These are phyloP conservation scores for Pythium brassicae DNA, from an alignment of 352 stramenopile genomes.

Conservation along the genomic window DNA sequence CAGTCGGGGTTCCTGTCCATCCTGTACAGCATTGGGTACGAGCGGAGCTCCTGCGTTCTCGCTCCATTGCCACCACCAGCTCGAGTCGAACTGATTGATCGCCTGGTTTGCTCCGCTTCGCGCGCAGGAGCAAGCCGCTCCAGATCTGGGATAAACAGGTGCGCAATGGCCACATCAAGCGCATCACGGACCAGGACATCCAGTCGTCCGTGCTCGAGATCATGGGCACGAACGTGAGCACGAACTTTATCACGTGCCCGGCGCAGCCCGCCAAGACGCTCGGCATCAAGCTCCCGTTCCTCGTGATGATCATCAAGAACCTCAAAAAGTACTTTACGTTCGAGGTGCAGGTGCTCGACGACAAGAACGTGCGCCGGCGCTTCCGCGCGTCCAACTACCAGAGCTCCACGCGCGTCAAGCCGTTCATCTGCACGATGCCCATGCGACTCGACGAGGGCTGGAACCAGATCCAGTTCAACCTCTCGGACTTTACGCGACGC, in stretches of 20 bases:
- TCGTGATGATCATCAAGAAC: constrained; percentile 99
- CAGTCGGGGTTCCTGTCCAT: constrained; percentile 98
- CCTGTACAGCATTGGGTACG: constrained; percentile 95
- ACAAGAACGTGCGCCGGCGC: constrained; percentile 96
- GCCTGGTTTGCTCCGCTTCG: background rate
- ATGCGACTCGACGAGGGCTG: constrained; percentile 98
- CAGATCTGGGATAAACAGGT: constrained; percentile 98
- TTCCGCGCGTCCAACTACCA: constrained; percentile 98
- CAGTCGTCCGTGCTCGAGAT: constrained; percentile 98
- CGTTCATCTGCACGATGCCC: constrained; percentile 98
- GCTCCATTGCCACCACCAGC: too few species aligned
- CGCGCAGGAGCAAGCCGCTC: constrained; percentile 94
- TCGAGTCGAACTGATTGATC: background rate
- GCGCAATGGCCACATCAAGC: constrained; percentile 98
- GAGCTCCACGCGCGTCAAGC: constrained; percentile 96
- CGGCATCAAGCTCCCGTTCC: constrained; percentile 97
- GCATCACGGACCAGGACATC: constrained; percentile 98
- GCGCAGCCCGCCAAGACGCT: constrained; percentile 93
- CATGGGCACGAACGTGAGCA: constrained; percentile 98
- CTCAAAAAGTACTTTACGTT: constrained; percentile 99
- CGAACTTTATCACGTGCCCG: constrained; percentile 96
- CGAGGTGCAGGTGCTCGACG: constrained; percentile 97
- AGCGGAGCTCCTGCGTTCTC: background rate
- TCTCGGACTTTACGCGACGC: constrained; percentile 95
- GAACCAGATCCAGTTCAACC: constrained; percentile 99